phyloP scores from a whole-genome alignment of 2,329 filamentous ascomycete genomes.

The Botrytis cinerea region DNA sequence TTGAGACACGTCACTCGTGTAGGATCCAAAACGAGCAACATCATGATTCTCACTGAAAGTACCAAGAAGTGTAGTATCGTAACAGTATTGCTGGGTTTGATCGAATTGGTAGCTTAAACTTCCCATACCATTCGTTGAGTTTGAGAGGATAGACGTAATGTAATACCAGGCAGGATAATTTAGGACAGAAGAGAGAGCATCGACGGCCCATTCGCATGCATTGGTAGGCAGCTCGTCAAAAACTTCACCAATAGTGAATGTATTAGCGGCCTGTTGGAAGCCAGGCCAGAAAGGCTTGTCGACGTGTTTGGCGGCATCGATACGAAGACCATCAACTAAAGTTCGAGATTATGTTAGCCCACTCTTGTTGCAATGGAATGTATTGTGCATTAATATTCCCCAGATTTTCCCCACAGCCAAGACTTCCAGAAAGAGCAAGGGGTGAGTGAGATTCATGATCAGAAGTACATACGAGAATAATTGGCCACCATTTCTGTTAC shows the following conservation, averaged over 20 bases:
- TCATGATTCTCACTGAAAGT: constrained; percentile 50
- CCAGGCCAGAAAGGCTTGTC: constrained; percentile 54
- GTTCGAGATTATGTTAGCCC: neutral
- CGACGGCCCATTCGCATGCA: constrained; percentile 34
- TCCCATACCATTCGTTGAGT: constrained; percentile 38
- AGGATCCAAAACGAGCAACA: constrained; percentile 43
- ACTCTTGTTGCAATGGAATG: constrained; percentile 35
- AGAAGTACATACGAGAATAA: constrained; percentile 29
- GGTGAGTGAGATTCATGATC: constrained; percentile 46
- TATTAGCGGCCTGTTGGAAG: constrained; percentile 55
- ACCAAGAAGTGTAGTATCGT: constrained; percentile 43
- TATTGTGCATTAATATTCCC: constrained; percentile 49
- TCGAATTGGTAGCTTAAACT: constrained; percentile 40
- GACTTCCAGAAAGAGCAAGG: constrained; percentile 45
- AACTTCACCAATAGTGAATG: constrained; percentile 63
- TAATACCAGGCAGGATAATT: constrained; percentile 42
- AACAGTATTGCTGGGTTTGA: constrained; percentile 38
- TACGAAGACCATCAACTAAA: constrained; percentile 49
- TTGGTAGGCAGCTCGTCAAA: constrained; percentile 54
- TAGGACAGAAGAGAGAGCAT: constrained; percentile 26
- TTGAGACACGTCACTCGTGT: constrained; percentile 27
- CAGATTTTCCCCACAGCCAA: constrained; percentile 15
- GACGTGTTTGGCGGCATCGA: constrained; percentile 52
- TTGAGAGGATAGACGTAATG: constrained; percentile 44
- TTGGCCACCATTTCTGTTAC: constrained; percentile 29